Evolutionary conservation across 805 yeast genomes (phyloP).

Genomic region (Sporopachydermia lactativora): DNA sequence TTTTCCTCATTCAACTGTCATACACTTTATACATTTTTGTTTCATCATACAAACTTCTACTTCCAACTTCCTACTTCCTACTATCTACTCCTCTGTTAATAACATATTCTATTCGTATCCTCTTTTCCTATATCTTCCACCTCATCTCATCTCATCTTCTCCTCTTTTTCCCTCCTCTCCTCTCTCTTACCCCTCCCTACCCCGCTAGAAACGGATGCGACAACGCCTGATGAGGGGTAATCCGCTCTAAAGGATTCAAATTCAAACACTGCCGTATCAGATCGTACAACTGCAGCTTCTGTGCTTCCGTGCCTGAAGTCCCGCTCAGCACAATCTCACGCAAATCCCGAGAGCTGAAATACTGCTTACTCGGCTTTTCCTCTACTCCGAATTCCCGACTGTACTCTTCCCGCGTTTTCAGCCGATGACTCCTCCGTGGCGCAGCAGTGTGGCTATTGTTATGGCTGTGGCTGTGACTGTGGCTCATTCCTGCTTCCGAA

Average conservation of each 20-base stretch:
- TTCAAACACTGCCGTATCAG: conserved; percentile 21
- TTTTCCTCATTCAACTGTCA: too few relatives aligned
- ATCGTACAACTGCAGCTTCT: conserved; percentile 33
- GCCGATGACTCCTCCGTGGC: conserved; percentile 22
- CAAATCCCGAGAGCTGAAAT: conserved; percentile 53
- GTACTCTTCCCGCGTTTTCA: conserved; percentile 40
- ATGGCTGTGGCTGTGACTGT: background rate
- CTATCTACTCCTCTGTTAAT: background rate
- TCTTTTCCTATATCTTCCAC: background rate
- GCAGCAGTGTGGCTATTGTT: conserved; percentile 8
- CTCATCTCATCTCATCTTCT: background rate
- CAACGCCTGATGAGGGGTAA: conserved; percentile 94
- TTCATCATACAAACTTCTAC: too few relatives aligned
- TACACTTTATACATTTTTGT: too few relatives aligned
- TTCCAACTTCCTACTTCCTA: too few relatives aligned
- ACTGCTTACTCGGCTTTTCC: conserved; percentile 77
- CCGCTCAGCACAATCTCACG: conserved; percentile 68
- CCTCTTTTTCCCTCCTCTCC: background rate
- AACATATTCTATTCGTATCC: background rate
- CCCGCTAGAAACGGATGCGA: conserved; percentile 68
- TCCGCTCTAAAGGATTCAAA: conserved; percentile 82
- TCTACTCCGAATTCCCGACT: conserved; percentile 25
- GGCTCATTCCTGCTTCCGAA: conserved; percentile 20
- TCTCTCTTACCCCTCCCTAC: background rate
- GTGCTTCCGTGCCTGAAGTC: conserved; percentile 27